Conservation (phyloP, 2,329 filamentous ascomycete genomes). For the Ustulina deusta region DNA sequence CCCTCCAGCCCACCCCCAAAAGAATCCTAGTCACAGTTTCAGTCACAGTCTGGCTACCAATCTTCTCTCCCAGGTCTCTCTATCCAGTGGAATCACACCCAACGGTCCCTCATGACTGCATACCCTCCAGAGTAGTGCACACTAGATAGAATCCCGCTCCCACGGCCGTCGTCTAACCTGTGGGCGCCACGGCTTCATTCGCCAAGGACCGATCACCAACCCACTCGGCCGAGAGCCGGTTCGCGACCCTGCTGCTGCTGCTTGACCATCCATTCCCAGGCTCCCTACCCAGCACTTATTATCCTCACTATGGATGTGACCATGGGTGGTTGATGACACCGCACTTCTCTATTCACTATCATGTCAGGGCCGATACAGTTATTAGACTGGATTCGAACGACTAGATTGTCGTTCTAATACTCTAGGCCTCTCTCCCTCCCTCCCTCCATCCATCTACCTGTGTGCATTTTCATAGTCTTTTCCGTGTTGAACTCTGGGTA, state of each 20-base stretch:
- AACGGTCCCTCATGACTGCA: conserved; percentile 27
- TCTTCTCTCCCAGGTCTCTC: not conserved
- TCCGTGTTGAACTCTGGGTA: not conserved
- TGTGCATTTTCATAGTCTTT: not conserved
- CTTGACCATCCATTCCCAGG: conserved; percentile 17
- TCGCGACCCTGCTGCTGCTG: conserved; percentile 12
- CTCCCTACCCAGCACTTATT: conserved; percentile 26
- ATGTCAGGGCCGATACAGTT: conserved; percentile 18
- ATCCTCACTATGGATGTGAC: conserved; percentile 1
- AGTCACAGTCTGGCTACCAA: conserved; percentile 12
- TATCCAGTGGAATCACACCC: conserved; percentile 28
- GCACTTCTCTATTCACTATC: not conserved
- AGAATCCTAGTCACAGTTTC: conserved; percentile 19
- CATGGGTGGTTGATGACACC: not conserved
- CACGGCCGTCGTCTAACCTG: conserved; percentile 6
- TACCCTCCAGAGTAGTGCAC: too few species aligned
- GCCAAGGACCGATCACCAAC: conserved; percentile 23
- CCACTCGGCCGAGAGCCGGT: conserved; percentile 38
- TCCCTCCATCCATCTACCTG: not conserved
- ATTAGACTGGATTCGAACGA: conserved; percentile 20
- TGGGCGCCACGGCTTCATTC: not conserved
- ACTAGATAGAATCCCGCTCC: not conserved
- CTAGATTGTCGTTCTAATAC: not conserved
- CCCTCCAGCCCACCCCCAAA: not conserved
- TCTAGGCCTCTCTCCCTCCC: not conserved